Evolutionary conservation across 78 protist genomes (phyloP).

Genomic region (Diacronema lutheri): DNA sequence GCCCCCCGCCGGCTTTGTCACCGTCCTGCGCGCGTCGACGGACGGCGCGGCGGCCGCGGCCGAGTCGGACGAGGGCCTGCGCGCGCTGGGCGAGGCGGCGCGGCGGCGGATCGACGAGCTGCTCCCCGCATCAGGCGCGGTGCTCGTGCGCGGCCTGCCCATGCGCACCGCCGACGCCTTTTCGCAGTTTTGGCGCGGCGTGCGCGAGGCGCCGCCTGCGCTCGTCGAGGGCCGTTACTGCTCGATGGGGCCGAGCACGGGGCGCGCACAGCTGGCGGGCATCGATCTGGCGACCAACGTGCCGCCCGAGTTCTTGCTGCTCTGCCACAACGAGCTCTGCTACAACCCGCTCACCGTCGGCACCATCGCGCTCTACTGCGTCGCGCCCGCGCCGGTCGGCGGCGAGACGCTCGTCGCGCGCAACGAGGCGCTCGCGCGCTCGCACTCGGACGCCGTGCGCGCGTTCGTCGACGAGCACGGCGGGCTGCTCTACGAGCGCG

Average conservation of each 20-base stretch:
- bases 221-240: neutral
- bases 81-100: neutral
- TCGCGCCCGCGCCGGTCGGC: neutral
- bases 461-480: neutral
- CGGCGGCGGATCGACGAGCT: neutral
- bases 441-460: neutral
- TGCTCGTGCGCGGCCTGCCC: constrained; percentile 20
- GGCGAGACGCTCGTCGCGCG: constrained; percentile 7
- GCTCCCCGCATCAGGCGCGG: neutral
- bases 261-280: neutral
- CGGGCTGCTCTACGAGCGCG: constrained; percentile 1
- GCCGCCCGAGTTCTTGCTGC: constrained; percentile 9
- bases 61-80: too few species aligned
- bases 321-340: constrained; percentile 19
- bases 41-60: too few species aligned
- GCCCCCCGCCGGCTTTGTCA: too few species aligned
- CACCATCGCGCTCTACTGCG: constrained; percentile 19
- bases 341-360: constrained; percentile 4
- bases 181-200: neutral
- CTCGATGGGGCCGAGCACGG: neutral
- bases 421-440: neutral
- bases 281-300: constrained; percentile 24
- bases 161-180: constrained; percentile 12
- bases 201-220: neutral
- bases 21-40: too few species aligned